Evolutionary conservation across 768 basidiomycete species (phyloP).

Genomic region (Exsudoporus frostii): DNA sequence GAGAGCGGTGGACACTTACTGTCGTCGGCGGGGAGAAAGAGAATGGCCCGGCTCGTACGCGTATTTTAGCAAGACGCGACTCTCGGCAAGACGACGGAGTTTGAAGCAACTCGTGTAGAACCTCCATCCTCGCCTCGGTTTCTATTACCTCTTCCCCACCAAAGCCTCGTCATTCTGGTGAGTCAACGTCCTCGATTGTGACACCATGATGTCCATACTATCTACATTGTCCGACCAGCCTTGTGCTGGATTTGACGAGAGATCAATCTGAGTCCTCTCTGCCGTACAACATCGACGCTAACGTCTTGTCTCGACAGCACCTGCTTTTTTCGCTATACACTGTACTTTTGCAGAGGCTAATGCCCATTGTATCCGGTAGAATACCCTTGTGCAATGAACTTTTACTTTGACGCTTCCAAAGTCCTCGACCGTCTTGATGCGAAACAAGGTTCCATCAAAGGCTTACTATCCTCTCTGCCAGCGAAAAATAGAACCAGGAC

Average conservation of each 20-base stretch:
- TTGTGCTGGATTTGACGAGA: constrained; percentile 49
- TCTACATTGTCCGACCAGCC: constrained; percentile 90
- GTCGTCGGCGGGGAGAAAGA: constrained; percentile 9
- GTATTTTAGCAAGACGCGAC: constrained; percentile 27
- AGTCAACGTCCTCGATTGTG: constrained; percentile 12
- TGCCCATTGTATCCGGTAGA: constrained; percentile 26
- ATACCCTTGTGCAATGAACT: constrained; percentile 66
- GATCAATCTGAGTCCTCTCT: constrained; percentile 24
- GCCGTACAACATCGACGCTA: constrained; percentile 22
- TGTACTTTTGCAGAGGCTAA: constrained; percentile 27
- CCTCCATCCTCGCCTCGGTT: neutral
- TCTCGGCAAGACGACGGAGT: constrained; percentile 33
- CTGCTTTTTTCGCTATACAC: constrained; percentile 12
- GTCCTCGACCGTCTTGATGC: constrained; percentile 82
- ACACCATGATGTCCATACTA: constrained; percentile 63
- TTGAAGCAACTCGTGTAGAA: constrained; percentile 19
- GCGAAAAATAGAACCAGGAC: constrained; percentile 75
- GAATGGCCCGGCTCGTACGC: constrained; percentile 12
- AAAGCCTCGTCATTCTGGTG: constrained; percentile 10
- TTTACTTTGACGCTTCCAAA: constrained; percentile 88
- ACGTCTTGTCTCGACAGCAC: constrained; percentile 22
- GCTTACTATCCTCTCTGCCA: constrained; percentile 69
- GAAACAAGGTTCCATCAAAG: constrained; percentile 90
- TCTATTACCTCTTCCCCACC: neutral
- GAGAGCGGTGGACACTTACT: constrained; percentile 27